These are phyloP conservation scores for Amanita inopinata DNA, from an alignment of 768 basidiomycete species.

Conservation along the genomic window DNA sequence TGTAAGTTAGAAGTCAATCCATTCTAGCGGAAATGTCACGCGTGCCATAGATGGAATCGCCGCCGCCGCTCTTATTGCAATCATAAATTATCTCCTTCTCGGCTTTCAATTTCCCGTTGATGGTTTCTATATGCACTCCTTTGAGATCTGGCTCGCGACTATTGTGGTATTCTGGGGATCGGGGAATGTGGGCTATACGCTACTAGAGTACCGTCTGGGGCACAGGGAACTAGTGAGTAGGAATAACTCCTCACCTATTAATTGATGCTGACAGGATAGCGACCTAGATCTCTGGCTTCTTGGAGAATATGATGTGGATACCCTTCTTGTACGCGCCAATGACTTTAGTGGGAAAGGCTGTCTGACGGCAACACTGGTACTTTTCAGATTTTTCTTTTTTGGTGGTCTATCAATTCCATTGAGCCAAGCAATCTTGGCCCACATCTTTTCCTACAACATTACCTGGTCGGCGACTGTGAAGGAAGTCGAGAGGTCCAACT, in stretches of 20 bases:
- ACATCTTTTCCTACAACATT: conserved; percentile 49
- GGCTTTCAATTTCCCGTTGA: conserved; percentile 68
- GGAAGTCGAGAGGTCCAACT: conserved; percentile 79
- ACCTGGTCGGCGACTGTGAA: conserved; percentile 58
- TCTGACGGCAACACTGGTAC: neutral
- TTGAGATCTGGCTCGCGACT: conserved; percentile 74
- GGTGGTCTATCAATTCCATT: conserved; percentile 66
- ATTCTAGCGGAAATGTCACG: neutral
- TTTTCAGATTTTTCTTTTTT: conserved; percentile 65
- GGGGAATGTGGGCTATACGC: conserved; percentile 61
- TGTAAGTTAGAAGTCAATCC: conserved; percentile 19
- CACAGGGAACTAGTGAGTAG: conserved; percentile 35
- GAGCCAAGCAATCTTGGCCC: conserved; percentile 57
- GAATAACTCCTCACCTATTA: conserved; percentile 23
- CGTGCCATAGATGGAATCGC: conserved; percentile 46
- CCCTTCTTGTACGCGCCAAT: conserved; percentile 77
- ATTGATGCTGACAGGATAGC: conserved; percentile 1
- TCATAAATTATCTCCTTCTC: conserved; percentile 68
- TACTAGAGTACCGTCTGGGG: conserved; percentile 67
- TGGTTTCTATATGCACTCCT: conserved; percentile 68
- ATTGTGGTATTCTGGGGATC: conserved; percentile 70
- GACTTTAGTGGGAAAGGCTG: neutral
- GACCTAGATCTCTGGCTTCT: conserved; percentile 31
- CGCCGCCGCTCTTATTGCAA: conserved; percentile 50
- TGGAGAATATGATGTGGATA: conserved; percentile 56